phyloP scores from a whole-genome alignment of 1,139 yeast species.

The Pichiaceae sp. region DNA sequence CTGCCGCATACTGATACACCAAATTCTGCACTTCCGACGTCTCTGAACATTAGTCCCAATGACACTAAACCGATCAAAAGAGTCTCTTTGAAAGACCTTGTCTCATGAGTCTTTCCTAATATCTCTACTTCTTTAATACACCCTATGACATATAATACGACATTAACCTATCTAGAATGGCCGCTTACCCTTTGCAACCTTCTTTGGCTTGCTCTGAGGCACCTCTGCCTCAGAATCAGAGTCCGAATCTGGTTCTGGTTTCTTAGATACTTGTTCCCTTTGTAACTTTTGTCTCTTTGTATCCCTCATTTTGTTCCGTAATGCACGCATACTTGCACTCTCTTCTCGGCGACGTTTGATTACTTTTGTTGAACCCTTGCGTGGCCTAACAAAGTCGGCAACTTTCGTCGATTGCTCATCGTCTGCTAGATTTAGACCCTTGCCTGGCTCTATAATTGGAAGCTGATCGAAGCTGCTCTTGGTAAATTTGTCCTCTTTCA shows the following conservation, averaged over 20 bases:
- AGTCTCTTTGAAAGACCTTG: neutral
- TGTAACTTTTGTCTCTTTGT: slow-evolving; percentile 13
- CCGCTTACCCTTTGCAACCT: slow-evolving; percentile 10
- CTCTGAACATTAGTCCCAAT: too few species aligned
- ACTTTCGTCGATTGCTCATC: slow-evolving; percentile 7
- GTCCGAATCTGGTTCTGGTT: slow-evolving; percentile 3
- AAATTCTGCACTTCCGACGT: too few species aligned
- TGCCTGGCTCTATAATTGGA: slow-evolving; percentile 40
- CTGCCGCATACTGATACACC: too few species aligned
- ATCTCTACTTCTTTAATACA: neutral
- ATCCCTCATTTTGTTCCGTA: slow-evolving; percentile 37
- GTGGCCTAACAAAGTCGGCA: slow-evolving; percentile 7
- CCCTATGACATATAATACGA: too few species aligned
- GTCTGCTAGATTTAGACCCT: slow-evolving; percentile 26
- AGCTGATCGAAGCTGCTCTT: slow-evolving; percentile 17
- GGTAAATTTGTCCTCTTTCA: neutral
- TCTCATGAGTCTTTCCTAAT: neutral
- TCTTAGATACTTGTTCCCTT: neutral
- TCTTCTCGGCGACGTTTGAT: slow-evolving; percentile 9
- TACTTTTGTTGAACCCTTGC: slow-evolving; percentile 1
- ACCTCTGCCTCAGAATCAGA: slow-evolving; percentile 18
- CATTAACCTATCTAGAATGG: slow-evolving; percentile 19
- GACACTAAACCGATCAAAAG: too few species aligned
- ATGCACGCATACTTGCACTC: slow-evolving; percentile 32
- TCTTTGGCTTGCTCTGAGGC: slow-evolving; percentile 11